These are phyloP conservation scores for Cyberlindnera mrakii DNA, from an alignment of 805 yeast species.

Conservation along the genomic window DNA sequence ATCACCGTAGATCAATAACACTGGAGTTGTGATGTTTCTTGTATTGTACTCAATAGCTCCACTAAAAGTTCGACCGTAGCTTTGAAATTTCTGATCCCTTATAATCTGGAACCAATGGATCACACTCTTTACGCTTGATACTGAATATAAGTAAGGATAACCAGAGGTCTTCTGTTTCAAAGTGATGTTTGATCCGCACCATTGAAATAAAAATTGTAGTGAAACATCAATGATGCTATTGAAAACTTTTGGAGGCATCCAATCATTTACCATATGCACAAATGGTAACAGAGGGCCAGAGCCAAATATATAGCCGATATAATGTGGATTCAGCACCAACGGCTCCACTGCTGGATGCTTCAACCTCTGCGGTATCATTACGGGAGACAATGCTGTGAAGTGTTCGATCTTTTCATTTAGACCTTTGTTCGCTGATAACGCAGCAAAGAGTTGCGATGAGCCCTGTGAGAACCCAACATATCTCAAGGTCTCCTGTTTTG, in stretches of 20 bases:
- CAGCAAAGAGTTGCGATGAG: slow-evolving; percentile 87
- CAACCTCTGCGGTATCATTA: slow-evolving; percentile 85
- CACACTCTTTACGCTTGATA: slow-evolving; percentile 74
- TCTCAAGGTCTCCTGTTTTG: slow-evolving; percentile 39
- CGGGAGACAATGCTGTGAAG: slow-evolving; percentile 87
- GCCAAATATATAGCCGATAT: slow-evolving; percentile 70
- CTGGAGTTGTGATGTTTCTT: slow-evolving; percentile 48
- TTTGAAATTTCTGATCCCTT: slow-evolving; percentile 58
- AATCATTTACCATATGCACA: slow-evolving; percentile 62
- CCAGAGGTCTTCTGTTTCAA: slow-evolving; percentile 61
- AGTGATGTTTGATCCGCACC: slow-evolving; percentile 64
- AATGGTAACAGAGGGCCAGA: slow-evolving; percentile 70
- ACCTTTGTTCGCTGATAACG: slow-evolving; percentile 58
- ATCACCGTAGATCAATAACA: slow-evolving; percentile 62
- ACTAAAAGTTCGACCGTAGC: slow-evolving; percentile 55
- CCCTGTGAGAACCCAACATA: slow-evolving; percentile 94
- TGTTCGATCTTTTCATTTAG: slow-evolving; percentile 49
- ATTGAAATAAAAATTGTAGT: slow-evolving; percentile 55
- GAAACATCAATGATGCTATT: slow-evolving; percentile 60
- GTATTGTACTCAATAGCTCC: background rate
- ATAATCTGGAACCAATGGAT: slow-evolving; percentile 87
- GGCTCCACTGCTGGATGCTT: slow-evolving; percentile 72
- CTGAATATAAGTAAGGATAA: slow-evolving; percentile 76
- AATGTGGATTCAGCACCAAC: slow-evolving; percentile 66
- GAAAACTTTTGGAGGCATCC: slow-evolving; percentile 69